Percentiles rank a stretch among this genome's conserved stretches.
Evolutionary conservation across 345 rosid species (phyloP).

Genomic region (Eutrema japonicum): DNA sequence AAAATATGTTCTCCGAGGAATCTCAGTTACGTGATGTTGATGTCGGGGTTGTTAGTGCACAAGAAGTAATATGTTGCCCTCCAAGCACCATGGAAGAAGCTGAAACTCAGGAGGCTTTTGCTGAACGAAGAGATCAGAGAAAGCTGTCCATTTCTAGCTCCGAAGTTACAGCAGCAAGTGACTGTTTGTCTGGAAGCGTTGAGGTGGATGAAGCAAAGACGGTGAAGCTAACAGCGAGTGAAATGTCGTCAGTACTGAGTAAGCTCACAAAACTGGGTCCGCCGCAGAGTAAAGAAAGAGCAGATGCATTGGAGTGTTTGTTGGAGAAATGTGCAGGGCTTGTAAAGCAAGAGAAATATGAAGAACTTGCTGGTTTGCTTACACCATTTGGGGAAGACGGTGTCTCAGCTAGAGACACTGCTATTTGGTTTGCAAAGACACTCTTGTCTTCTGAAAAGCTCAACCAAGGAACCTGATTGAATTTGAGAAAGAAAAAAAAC

Average conservation of each 20-base stretch:
- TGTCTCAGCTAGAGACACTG: conserved; percentile 95
- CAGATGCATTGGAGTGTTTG: conserved; percentile 88
- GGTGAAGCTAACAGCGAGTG: conserved; percentile 47
- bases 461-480: conserved; percentile 54
- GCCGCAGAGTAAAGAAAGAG: conserved; percentile 73
- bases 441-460: conserved; percentile 82
- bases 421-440: conserved; percentile 93
- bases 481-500: not conserved
- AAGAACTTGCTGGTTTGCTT: conserved; percentile 87
- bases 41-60: conserved; percentile 36
- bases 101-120: conserved; percentile 36
- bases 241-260: conserved; percentile 58
- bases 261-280: conserved; percentile 58
- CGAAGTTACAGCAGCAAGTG: conserved; percentile 46
- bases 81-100: conserved; percentile 44
- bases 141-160: conserved; percentile 28
- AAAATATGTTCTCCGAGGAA: conserved; percentile 40
- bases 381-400: conserved; percentile 91
- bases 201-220: conserved; percentile 48
- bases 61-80: conserved; percentile 38
- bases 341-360: conserved; percentile 81
- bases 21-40: conserved; percentile 46
- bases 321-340: conserved; percentile 90
- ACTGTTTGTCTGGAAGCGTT: conserved; percentile 44
- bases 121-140: conserved; percentile 37